These are phyloP conservation scores for Suhomyces wounanorum DNA, from an alignment of 1,139 yeast species.

Conservation along the genomic window DNA sequence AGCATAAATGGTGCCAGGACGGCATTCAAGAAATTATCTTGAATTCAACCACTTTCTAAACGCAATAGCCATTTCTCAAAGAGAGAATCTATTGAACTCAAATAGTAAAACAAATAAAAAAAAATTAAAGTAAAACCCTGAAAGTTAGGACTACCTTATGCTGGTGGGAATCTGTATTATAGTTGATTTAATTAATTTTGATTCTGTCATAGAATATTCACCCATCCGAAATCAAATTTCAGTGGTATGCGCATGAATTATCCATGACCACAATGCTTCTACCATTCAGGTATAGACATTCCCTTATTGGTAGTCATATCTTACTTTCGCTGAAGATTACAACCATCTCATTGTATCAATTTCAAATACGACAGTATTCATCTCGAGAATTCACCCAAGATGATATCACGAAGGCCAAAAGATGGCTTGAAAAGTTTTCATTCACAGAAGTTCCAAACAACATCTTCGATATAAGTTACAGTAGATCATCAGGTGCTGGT, in stretches of 20 bases:
- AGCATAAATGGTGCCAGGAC: conserved; percentile 17
- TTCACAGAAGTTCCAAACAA: conserved; percentile 47
- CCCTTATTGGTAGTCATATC: not conserved
- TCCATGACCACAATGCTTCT: not conserved
- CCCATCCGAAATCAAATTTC: too few relatives aligned
- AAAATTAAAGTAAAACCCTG: too few relatives aligned
- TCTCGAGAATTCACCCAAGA: conserved; percentile 8
- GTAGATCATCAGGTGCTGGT: conserved; percentile 89
- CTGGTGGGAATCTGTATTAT: too few relatives aligned
- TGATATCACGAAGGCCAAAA: conserved; percentile 37
- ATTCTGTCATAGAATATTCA: too few relatives aligned
- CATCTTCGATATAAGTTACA: conserved; percentile 55
- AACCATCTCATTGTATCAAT: not conserved
- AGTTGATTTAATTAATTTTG: too few relatives aligned
- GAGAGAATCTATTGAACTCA: too few relatives aligned
- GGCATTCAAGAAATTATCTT: too few relatives aligned
- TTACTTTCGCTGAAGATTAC: not conserved
- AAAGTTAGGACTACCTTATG: too few relatives aligned
- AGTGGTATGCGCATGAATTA: not conserved
- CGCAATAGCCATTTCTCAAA: too few relatives aligned
- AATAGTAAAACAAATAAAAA: too few relatives aligned
- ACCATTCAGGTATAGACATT: not conserved
- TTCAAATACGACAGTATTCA: conserved; percentile 1
- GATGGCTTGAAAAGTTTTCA: conserved; percentile 47
- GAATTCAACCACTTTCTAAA: too few relatives aligned